Conservation (phyloP, 176 grass and related monocot species). For the Musa schizocarpa region DNA sequence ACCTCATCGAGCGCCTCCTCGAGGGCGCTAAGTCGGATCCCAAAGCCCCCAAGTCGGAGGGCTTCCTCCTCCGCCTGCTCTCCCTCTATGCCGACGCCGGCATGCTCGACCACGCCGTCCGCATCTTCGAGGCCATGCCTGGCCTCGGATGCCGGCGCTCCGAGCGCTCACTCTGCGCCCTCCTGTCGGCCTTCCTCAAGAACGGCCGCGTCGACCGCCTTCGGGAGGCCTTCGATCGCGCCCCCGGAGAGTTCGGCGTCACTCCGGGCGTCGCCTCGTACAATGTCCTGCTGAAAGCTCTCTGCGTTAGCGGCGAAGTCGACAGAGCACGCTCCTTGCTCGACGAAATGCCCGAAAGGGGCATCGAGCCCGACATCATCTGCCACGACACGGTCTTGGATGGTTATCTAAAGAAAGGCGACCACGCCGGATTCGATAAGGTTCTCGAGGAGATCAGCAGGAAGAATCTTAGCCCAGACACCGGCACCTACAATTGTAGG, state of each 20-base stretch:
- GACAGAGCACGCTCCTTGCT: constrained; percentile 27
- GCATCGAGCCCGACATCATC: constrained; percentile 39
- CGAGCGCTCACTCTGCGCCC: constrained; percentile 57
- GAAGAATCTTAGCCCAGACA: constrained; percentile 33
- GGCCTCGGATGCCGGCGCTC: constrained; percentile 31
- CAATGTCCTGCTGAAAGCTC: constrained; percentile 45
- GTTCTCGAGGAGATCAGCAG: constrained; percentile 34
- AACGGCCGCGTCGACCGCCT: constrained; percentile 40
- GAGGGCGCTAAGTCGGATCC: constrained; percentile 40
- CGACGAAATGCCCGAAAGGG: constrained; percentile 46
- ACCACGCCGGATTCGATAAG: constrained; percentile 33
- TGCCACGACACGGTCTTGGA: constrained; percentile 67
- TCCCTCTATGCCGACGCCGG: constrained; percentile 37
- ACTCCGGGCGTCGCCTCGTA: constrained; percentile 40
- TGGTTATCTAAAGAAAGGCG: constrained; percentile 39
- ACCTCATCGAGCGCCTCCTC: constrained; percentile 49
- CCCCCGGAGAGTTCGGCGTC: constrained; percentile 34
- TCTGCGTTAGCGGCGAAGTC: constrained; percentile 22
- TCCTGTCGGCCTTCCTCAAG: constrained; percentile 59
- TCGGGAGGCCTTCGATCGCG: constrained; percentile 36
- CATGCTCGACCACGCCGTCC: constrained; percentile 59
- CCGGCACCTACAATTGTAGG: constrained; percentile 45
- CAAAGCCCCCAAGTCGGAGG: constrained; percentile 41
- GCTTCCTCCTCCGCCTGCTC: constrained; percentile 56
- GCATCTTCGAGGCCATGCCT: constrained; percentile 40